Conservation (phyloP, 2,329 filamentous ascomycete species). For the Cladosporium sp. region DNA sequence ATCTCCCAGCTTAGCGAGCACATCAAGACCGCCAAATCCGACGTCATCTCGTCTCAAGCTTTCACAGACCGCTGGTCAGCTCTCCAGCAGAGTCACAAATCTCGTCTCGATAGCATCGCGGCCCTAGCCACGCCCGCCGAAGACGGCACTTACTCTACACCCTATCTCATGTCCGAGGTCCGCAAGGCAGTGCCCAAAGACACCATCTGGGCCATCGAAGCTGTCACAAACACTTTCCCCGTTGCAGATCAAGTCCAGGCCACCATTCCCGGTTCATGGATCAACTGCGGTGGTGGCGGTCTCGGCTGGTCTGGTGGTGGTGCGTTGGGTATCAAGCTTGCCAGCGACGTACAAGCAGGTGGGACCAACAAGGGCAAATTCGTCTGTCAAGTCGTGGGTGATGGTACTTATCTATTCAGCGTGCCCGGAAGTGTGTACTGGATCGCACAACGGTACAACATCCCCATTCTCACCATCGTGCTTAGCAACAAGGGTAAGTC, state of each 20-base stretch:
- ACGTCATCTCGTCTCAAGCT: conserved; percentile 30
- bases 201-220: conserved; percentile 73
- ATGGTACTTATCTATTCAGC: conserved; percentile 64
- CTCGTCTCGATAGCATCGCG: conserved; percentile 58
- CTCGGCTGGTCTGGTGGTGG: conserved; percentile 76
- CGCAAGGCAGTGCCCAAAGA: conserved; percentile 56
- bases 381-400: conserved; percentile 62
- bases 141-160: conserved; percentile 59
- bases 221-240: conserved; percentile 66
- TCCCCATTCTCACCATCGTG: conserved; percentile 63
- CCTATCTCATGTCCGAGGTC: conserved; percentile 53
- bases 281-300: conserved; percentile 77
- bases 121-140: conserved; percentile 54
- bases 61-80: conserved; percentile 46
- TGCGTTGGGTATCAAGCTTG: conserved; percentile 72
- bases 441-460: conserved; percentile 62
- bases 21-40: conserved; percentile 48
- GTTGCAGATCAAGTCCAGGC: conserved; percentile 69
- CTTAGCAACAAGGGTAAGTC: conserved; percentile 59
- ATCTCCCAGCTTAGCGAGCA: conserved; percentile 51
- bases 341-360: conserved; percentile 50
- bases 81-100: conserved; percentile 55
- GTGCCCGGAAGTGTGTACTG: conserved; percentile 65
- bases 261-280: conserved; percentile 66
- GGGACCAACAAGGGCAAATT: conserved; percentile 53